Base-by-base conservation (phyloP, 2,329 filamentous ascomycete genomes). In the Dactylella cylindrospora region DNA sequence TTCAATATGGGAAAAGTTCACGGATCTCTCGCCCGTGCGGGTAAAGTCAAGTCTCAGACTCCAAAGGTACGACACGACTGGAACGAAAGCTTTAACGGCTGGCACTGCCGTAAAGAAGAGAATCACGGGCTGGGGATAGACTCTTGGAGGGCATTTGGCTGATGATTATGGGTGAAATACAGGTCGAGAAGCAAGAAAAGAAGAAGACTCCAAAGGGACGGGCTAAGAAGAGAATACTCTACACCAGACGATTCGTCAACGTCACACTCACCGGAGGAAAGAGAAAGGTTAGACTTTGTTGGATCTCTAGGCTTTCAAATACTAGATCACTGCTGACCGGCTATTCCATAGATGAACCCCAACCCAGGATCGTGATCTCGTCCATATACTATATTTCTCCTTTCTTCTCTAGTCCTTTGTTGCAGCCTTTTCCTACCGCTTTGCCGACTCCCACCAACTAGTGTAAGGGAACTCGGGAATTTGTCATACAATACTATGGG, bases 221-320 rank as follows among this genome's bases (percentile, higher is more conserved):
- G 75, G 91, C 91, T 71, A 89, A 93, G 80, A 97, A 97, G 90
- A 84, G 91, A 74, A 84, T 94, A 65, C 54, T 69, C 43, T 96
- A 96, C 84, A 95, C 89, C 72, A 87, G 91, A 76, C 90, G 91
- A 74, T 97, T 97, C 81, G 90, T 97, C 71, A 96, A 97, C 80
- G 90, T 97, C 75, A 93, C 88, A 74, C 83, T 95, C 79, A 94
- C 90, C 70, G 90, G 90, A 77, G 91, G 91, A 80, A 97, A 97
- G 90, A 83, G 91, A 78, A 96, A 96, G 89, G 89, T 93, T 77
- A 74, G 79, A 68, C 65, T 38, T 69, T n/a, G n/a, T n/a, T n/a
- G n/a, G n/a, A n/a, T n/a, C n/a, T n/a, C n/a, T n/a, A n/a, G n/a
- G 66, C 49, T 69, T 70, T 68, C 69, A 70, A 23, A 67, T 68